Evolutionary conservation across 1,284 basidiomycete genomes (phyloP).

Genomic region (Ustilago lituana): DNA sequence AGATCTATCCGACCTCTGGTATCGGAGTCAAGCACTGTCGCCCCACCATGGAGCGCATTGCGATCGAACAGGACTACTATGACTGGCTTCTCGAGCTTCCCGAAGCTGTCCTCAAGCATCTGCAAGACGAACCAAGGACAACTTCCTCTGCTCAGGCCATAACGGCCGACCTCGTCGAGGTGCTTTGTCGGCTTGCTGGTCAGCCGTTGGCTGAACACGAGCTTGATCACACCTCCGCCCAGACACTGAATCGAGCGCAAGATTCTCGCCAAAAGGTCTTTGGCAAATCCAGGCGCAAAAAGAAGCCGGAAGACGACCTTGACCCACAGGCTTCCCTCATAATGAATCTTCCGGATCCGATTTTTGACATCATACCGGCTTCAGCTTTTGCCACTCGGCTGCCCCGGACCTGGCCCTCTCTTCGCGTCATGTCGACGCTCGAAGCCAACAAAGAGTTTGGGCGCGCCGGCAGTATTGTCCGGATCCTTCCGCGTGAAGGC

Average conservation of each 20-base stretch:
- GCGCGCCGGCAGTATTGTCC: conserved; percentile 27
- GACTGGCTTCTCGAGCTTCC: conserved; percentile 32
- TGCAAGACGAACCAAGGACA: conserved; percentile 18
- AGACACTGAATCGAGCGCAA: not conserved
- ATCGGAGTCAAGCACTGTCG: conserved; percentile 40
- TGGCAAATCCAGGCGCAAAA: not conserved
- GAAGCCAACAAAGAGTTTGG: conserved; percentile 47
- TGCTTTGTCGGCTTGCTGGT: conserved; percentile 25
- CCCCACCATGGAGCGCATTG: conserved; percentile 30
- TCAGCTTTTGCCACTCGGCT: conserved; percentile 13
- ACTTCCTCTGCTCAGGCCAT: conserved; percentile 1
- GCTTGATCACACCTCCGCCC: too few species aligned
- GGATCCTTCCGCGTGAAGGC: conserved; percentile 3
- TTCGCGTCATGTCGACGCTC: conserved; percentile 32
- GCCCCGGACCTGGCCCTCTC: conserved; percentile 36
- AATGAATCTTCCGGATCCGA: not conserved
- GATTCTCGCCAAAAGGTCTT: not conserved
- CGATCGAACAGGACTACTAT: conserved; percentile 39
- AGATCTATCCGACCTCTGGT: conserved; percentile 30
- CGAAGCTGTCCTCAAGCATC: conserved; percentile 9
- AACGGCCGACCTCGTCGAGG: conserved; percentile 25
- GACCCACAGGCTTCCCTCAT: not conserved
- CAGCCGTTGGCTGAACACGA: not conserved
- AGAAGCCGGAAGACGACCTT: conserved; percentile 5
- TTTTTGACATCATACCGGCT: conserved; percentile 38